phyloP scores from a whole-genome alignment of 805 yeast species.

The Ogataea polymorpha region DNA sequence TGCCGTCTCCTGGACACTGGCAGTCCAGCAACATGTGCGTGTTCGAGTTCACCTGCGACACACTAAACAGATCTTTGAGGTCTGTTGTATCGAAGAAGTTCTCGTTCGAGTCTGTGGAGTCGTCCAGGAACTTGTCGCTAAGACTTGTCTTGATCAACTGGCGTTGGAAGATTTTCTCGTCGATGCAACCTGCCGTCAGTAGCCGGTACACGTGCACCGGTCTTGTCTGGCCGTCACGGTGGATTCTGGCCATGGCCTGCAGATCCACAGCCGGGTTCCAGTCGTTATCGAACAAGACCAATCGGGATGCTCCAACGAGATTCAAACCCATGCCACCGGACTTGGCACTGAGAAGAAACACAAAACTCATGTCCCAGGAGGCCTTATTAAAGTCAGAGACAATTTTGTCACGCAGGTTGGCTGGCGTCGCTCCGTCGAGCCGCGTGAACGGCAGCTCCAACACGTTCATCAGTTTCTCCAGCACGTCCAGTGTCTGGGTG shows the following conservation, averaged over 20 bases:
- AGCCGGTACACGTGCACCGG: conserved; percentile 81
- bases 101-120: conserved; percentile 43
- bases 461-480: conserved; percentile 54
- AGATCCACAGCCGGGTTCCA: conserved; percentile 95
- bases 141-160: conserved; percentile 81
- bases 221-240: conserved; percentile 84
- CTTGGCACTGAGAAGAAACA: conserved; percentile 79
- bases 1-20: conserved; percentile 57
- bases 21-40: conserved; percentile 79
- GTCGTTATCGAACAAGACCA: conserved; percentile 85
- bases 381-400: conserved; percentile 67
- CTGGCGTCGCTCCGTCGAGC: conserved; percentile 82
- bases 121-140: conserved; percentile 65
- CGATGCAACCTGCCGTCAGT: conserved; percentile 84
- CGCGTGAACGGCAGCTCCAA: conserved; percentile 52
- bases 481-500: conserved; percentile 79
- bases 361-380: conserved; percentile 41
- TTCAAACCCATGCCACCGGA: conserved; percentile 95
- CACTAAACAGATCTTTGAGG: conserved; percentile 69
- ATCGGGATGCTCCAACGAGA: conserved; percentile 82
- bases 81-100: conserved; percentile 69
- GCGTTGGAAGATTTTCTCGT: conserved; percentile 90
- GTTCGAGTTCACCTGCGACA: conserved; percentile 51
- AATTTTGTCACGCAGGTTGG: conserved; percentile 57
- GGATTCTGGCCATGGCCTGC: conserved; percentile 95